Evolutionary conservation across 768 basidiomycete genomes (phyloP), one percentile per base, ranked within the genome.

Genomic region (Phlebiopsis gigantea): DNA sequence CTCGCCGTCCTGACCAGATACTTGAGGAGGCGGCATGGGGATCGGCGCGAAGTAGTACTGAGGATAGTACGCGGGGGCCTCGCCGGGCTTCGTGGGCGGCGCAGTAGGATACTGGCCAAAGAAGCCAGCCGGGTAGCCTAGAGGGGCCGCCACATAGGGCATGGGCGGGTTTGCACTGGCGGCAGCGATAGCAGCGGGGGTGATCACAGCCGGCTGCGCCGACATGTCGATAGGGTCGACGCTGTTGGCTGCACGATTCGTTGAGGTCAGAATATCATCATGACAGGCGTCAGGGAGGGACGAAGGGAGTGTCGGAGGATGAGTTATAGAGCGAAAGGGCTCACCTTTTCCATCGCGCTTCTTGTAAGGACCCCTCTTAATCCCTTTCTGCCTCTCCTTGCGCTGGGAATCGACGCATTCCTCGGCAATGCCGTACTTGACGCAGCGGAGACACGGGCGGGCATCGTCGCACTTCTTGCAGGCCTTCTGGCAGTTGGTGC

Each of bases 391-490:
- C 66, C 93, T 81, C 73, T 96, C 93, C 76, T 95, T 96, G 69
- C 93, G 80, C 71, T 89, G 85, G 28, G 93, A 93, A 74, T 94
- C 90, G 62, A 91, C 76, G 68, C 94, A 97, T 66, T 88, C 87
- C 67, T 93, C 89, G 47, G 84, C 79, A 61, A 89, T 80, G 65
- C 90, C 92, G 63, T 95, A 95, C 74, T 90, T 93, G 66, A 93
- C 86, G 65, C 94, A 97, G 59, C 94, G 86, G 56, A 90, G 87
- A 71, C 94, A 97, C 59, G 93, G 93, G 61, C 93, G 81, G 63
- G 88, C 91, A 64, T 91, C 90, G 72, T 93, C 91, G 68, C 90
- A 93, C 70, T 92, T 91, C 77, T 93, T 93, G 79, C 89, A 93
- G 2, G 90, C 88, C 69, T 90, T 91, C 71, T 92, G 91, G 67